Base-by-base conservation (phyloP, 495 filamentous ascomycete species). In the Echria macrotheca region DNA sequence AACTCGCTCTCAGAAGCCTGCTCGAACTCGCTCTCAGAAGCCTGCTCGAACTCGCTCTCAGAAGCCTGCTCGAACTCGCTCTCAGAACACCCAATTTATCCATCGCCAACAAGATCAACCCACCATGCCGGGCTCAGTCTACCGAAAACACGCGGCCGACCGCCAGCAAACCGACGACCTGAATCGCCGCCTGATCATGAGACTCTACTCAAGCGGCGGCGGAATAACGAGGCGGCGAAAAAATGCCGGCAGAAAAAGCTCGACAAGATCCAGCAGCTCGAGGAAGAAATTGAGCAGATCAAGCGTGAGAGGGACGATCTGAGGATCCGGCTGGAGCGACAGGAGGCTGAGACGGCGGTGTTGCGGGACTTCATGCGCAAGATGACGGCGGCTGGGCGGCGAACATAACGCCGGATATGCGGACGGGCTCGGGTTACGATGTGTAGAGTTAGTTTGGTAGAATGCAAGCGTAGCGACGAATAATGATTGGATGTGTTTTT, bases 221-320 rank as follows among this genome's bases (percentile, higher is more conserved):
- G 81, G 29, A 86, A 89, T 61, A 85, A 84, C 42, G 66, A 86
- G 36, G 80, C 82, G 4, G 82, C 84, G 44, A 79, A 84, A 46
- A 78, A 83, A 47, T 90, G 85, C 64, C 79, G 86, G 19, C 78
- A 87, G 67, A 81, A 79, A 50, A 79, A 83, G 36, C 74, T 87
- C 22, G 82, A 84, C 54, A 77, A 77, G 54, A 73, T 89, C 61
- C 70, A 75, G 51, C 74, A 75, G 50, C 69, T 91, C 17, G 81
- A 87, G 61, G 67, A 65, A 3, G 76, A 78, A 53, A 69, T 87
- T 45, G 76, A 78, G 44, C 71, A 73, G 37, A 63, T 84, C 19
- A 75, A 76, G 54, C 60, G 70, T 42, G 82, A 82, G 62, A 70
- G 84, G 11, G 83, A 86, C 56, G 84, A 82, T 28, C 56, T 89